Conservation (phyloP, 2,329 filamentous ascomycete genomes). For the Botrytis porri region DNA sequence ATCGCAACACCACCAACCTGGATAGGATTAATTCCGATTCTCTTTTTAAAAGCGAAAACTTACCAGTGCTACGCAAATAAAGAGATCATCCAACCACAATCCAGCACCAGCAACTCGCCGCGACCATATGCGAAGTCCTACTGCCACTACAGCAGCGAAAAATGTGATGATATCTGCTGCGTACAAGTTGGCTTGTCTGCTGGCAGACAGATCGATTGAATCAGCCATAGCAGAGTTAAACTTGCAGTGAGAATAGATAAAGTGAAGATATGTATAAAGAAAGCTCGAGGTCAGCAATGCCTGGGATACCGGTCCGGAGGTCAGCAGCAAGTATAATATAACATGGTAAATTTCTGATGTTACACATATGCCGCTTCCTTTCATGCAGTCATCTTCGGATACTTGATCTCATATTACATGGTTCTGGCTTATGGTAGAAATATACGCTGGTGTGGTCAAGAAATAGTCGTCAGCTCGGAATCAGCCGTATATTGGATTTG, state of each 20-base stretch:
- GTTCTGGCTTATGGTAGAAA: neutral
- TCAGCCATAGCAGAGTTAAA: neutral
- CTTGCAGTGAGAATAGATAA: neutral
- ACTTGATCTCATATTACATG: neutral
- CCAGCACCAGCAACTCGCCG: neutral
- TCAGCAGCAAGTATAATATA: neutral
- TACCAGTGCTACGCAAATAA: neutral
- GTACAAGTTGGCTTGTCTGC: neutral
- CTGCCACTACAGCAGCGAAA: neutral
- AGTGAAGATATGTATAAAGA: neutral
- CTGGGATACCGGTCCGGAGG: neutral
- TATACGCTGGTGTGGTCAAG: neutral
- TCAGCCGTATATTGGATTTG: neutral
- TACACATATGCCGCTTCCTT: neutral
- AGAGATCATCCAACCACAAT: neutral
- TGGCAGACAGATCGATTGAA: neutral
- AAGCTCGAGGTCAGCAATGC: neutral
- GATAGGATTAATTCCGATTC: neutral
- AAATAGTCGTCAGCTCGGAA: neutral
- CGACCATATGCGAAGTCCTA: neutral
- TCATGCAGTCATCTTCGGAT: neutral
- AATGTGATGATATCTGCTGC: neutral
- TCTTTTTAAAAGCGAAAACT: neutral
- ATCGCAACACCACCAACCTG: neutral
- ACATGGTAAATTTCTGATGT: neutral